Evolutionary conservation across 2,329 filamentous ascomycete species (phyloP).

Genomic region (Ascochyta rabiei): DNA sequence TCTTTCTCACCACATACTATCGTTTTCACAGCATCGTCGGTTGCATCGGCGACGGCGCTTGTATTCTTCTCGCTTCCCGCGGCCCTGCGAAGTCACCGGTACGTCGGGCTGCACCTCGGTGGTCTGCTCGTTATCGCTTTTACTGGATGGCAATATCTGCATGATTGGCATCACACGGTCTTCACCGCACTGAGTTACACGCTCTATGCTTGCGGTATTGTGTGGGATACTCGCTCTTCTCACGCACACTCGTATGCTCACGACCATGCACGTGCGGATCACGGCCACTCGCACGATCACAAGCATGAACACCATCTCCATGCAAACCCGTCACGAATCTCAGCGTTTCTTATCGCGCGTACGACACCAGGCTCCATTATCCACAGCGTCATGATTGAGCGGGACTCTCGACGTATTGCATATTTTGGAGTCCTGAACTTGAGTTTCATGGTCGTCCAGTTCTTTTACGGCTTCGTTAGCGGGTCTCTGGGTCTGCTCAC

Average conservation of each 20-base stretch:
- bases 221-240: constrained; percentile 48
- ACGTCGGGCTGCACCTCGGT: constrained; percentile 41
- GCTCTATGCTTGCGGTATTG: constrained; percentile 47
- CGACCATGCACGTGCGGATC: constrained; percentile 37
- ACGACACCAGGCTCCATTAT: constrained; percentile 77
- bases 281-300: constrained; percentile 38
- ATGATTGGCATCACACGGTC: constrained; percentile 22
- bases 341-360: constrained; percentile 71
- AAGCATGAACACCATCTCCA: constrained; percentile 46
- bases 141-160: constrained; percentile 30
- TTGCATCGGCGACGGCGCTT: constrained; percentile 51
- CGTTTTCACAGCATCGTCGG: constrained; percentile 49
- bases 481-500: constrained; percentile 94
- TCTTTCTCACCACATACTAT: constrained; percentile 43
- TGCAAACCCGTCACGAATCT: constrained; percentile 69
- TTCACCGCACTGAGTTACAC: constrained; percentile 31
- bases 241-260: constrained; percentile 34
- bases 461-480: constrained; percentile 90
- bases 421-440: constrained; percentile 99
- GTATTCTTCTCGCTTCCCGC: constrained; percentile 52
- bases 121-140: constrained; percentile 31
- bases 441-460: constrained; percentile 90
- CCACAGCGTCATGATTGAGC: constrained; percentile 85
- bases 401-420: constrained; percentile 92
- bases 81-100: constrained; percentile 48